Conservation (phyloP, 257 asterid genomes). For the Solanum etuberosum region DNA sequence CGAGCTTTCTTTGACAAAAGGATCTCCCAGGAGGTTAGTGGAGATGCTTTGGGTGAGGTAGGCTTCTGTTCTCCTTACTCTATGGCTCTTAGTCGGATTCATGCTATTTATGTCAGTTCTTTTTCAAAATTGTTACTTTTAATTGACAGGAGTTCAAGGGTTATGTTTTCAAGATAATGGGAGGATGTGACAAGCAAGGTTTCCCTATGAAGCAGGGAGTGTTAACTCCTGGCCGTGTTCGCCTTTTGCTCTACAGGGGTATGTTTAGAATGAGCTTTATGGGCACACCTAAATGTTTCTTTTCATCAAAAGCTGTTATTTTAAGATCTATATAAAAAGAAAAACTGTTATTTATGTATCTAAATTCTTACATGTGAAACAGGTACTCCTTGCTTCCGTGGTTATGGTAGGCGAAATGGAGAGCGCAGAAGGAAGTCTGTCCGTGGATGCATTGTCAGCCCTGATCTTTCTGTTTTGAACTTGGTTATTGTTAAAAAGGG, state of each 20-base stretch:
- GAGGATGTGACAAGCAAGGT: slow-evolving; percentile 1
- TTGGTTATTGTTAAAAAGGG: slow-evolving; percentile 1
- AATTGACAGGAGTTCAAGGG: slow-evolving; percentile 2
- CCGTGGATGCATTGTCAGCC: slow-evolving; percentile 7
- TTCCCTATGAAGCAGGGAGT: slow-evolving; percentile 6
- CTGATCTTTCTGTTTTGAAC: slow-evolving; percentile 8
- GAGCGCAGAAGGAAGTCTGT: slow-evolving; percentile 5
- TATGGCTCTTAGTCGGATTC: background rate
- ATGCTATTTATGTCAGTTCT: background rate
- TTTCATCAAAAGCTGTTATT: background rate
- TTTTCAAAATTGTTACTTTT: background rate
- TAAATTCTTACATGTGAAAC: background rate
- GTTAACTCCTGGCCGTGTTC: slow-evolving; percentile 5
- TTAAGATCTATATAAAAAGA: background rate
- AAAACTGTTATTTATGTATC: background rate
- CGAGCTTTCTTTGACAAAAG: slow-evolving; percentile 3
- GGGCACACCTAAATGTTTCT: background rate
- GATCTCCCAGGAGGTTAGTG: background rate
- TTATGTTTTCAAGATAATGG: slow-evolving; percentile 2
- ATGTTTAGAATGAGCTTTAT: background rate
- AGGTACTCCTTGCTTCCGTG: slow-evolving; percentile 3
- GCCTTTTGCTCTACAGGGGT: slow-evolving; percentile 1
- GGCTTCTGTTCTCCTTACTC: background rate
- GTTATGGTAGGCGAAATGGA: background rate
- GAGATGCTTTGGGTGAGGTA: background rate